Percentiles rank a stretch among this genome's conserved stretches.
Evolutionary conservation across 169 alveolate species (phyloP).

Genomic region (Plasmodium gonderi): DNA sequence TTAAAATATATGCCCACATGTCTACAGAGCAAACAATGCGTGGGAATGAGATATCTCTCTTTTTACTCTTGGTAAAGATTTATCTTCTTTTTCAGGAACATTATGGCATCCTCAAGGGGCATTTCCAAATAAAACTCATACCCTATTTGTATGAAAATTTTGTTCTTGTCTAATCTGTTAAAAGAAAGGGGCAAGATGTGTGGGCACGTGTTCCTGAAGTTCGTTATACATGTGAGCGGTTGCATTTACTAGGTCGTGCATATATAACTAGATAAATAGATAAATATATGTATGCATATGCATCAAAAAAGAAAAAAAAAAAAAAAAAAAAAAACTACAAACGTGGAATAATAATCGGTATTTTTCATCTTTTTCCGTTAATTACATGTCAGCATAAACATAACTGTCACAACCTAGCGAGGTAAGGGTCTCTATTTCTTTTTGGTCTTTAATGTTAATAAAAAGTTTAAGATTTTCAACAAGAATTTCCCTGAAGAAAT

Average conservation of each 20-base stretch:
- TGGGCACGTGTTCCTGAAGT: not conserved
- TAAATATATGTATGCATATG: not conserved
- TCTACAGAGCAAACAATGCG: too few relatives aligned
- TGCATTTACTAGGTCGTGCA: not conserved
- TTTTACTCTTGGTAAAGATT: conserved; percentile 75
- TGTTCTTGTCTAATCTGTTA: conserved; percentile 48
- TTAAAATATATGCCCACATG: not conserved
- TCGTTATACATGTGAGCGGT: too few relatives aligned
- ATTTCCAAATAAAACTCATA: conserved; percentile 80
- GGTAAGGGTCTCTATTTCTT: conserved; percentile 69
- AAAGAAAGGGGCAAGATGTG: not conserved
- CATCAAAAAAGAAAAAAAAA: not conserved
- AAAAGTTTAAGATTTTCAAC: conserved; percentile 51
- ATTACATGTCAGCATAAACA: conserved; percentile 75
- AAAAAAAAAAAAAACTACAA: too few relatives aligned
- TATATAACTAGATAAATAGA: not conserved
- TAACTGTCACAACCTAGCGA: conserved; percentile 70
- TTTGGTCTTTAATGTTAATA: conserved; percentile 49
- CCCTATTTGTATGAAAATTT: conserved; percentile 78
- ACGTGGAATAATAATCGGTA: not conserved
- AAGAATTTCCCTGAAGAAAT: conserved; percentile 54
- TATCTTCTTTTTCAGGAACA: conserved; percentile 62
- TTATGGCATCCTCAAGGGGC: conserved; percentile 80
- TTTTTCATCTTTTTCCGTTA: not conserved
- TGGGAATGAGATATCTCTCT: not conserved